Evolutionary conservation across 371 early-diverging fungal genomes (phyloP).

Genomic region (Mortierella sp.): DNA sequence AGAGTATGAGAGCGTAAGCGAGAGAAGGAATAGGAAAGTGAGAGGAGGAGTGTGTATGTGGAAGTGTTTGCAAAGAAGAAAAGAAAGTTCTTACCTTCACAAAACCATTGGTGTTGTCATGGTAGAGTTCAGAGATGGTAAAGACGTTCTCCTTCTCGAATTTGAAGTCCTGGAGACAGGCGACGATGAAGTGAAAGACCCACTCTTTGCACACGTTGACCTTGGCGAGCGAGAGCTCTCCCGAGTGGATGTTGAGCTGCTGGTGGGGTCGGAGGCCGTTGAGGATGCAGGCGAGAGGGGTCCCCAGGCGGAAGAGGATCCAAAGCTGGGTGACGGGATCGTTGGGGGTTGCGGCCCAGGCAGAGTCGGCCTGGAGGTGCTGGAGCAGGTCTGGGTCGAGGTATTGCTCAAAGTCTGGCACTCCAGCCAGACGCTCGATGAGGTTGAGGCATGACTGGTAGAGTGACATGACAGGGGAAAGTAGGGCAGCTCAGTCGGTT

Average conservation of each 20-base stretch:
- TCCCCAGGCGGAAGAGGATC: conserved; percentile 91
- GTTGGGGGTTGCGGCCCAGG: conserved; percentile 46
- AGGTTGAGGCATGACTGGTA: conserved; percentile 76
- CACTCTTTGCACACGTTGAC: conserved; percentile 85
- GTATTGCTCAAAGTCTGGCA: conserved; percentile 73
- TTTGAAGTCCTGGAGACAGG: conserved; percentile 74
- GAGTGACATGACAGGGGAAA: conserved; percentile 61
- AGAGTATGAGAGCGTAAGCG: neutral
- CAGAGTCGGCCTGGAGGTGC: conserved; percentile 46
- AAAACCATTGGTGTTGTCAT: conserved; percentile 95
- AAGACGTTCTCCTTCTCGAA: conserved; percentile 86
- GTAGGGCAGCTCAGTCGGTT: conserved; percentile 50
- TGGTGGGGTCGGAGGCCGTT: conserved; percentile 61
- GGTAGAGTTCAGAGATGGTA: conserved; percentile 89
- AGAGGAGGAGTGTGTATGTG: neutral
- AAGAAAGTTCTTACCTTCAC: conserved; percentile 80
- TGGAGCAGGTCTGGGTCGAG: conserved; percentile 61
- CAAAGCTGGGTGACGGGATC: conserved; percentile 92
- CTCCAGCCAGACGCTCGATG: conserved; percentile 68
- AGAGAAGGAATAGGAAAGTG: neutral
- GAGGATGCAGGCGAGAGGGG: conserved; percentile 72
- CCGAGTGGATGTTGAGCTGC: conserved; percentile 65
- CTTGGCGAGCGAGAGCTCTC: conserved; percentile 70
- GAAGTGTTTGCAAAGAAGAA: neutral
- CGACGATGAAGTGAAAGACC: conserved; percentile 84